phyloP scores from a whole-genome alignment of 306 rosid genomes.

The Pterocarpus santalinus region DNA sequence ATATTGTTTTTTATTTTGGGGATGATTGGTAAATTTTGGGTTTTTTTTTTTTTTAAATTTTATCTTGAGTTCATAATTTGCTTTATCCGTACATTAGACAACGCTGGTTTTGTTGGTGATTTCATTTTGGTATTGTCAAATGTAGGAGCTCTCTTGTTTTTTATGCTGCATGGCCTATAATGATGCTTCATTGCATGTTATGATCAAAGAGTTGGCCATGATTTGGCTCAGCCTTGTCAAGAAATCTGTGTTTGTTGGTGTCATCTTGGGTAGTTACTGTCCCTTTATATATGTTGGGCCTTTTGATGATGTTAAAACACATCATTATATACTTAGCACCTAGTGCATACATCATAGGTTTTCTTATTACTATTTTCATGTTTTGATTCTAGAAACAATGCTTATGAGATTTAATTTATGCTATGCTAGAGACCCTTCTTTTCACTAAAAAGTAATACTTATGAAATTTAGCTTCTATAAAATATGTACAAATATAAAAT shows the following conservation, averaged over 20 bases:
- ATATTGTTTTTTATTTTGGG: not conserved
- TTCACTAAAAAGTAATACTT: not conserved
- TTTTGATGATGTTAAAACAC: slow-evolving; percentile 29
- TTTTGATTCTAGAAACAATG: slow-evolving; percentile 4
- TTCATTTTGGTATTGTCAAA: slow-evolving; percentile 42
- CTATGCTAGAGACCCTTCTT: slow-evolving; percentile 12
- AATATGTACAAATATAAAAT: too few species aligned
- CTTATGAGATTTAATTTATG: slow-evolving; percentile 7
- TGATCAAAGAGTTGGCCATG: slow-evolving; percentile 78
- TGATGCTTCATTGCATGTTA: slow-evolving; percentile 87
- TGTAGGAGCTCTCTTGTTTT: slow-evolving; percentile 79
- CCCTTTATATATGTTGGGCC: not conserved
- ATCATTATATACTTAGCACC: slow-evolving; percentile 25
- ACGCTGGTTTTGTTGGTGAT: not conserved
- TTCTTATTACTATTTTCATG: not conserved
- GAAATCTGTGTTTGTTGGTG: slow-evolving; percentile 87
- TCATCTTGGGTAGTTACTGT: slow-evolving; percentile 75
- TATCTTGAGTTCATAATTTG: not conserved
- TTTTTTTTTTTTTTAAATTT: not conserved
- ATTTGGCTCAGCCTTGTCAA: slow-evolving; percentile 88
- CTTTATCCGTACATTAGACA: too few species aligned
- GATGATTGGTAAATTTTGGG: not conserved
- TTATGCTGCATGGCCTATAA: slow-evolving; percentile 80
- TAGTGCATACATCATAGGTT: slow-evolving; percentile 19
- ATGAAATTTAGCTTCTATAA: not conserved